phyloP scores from a whole-genome alignment of 345 rosid genomes.

The Eucalyptus pumila region DNA sequence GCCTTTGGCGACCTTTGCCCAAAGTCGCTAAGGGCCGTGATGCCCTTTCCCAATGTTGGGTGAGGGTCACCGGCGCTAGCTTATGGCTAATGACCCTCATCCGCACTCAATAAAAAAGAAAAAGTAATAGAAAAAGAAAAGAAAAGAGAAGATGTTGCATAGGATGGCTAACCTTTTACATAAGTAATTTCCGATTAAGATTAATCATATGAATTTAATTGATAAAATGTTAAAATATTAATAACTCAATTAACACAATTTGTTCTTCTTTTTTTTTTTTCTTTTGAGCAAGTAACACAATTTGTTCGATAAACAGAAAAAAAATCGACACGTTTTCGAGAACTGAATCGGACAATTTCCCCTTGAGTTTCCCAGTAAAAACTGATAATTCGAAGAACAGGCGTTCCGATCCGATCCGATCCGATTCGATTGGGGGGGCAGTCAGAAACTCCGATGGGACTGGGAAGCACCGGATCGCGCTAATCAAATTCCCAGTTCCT shows the following conservation, averaged over 20 bases:
- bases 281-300: background rate
- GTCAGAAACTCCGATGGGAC: background rate
- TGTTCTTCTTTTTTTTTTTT: too few relatives aligned
- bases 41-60: background rate
- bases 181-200: too few relatives aligned
- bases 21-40: accelerated
- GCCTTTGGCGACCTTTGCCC: background rate
- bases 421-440: background rate
- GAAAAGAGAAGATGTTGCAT: background rate
- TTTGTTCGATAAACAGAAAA: too few relatives aligned
- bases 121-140: too few relatives aligned
- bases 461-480: background rate
- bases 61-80: background rate
- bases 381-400: background rate
- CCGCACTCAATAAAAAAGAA: background rate
- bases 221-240: too few relatives aligned
- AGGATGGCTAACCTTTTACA: accelerated
- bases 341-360: too few relatives aligned
- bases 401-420: background rate
- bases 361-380: background rate
- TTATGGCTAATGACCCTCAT: background rate
- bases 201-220: too few relatives aligned
- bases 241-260: background rate
- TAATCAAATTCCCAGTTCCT: background rate
- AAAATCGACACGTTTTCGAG: too few relatives aligned